phyloP scores from a whole-genome alignment of 106 monocot genomes.

The Alisma plantagoaquatica region DNA sequence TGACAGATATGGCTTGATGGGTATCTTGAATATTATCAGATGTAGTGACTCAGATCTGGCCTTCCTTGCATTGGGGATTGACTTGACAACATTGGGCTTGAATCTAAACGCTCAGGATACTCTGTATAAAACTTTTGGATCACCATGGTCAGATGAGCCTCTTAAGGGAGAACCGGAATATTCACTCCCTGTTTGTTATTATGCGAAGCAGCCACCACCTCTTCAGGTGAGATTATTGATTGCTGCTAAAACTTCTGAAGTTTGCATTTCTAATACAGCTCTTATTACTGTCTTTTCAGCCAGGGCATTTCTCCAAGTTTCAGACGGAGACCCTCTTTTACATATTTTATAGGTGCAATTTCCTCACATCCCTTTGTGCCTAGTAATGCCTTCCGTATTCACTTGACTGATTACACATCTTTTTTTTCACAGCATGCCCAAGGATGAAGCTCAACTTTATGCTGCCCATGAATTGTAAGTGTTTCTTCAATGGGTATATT shows the following conservation, averaged over 20 bases:
- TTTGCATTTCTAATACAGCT: background rate
- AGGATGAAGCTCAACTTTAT: constrained; percentile 88
- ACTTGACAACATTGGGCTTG: constrained; percentile 78
- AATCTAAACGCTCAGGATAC: constrained; percentile 67
- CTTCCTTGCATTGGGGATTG: constrained; percentile 84
- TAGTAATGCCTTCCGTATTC: background rate
- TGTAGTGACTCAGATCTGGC: constrained; percentile 62
- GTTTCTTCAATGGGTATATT: too few species aligned
- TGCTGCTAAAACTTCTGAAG: background rate
- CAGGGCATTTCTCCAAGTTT: constrained; percentile 58
- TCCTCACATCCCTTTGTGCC: background rate
- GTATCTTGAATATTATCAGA: constrained; percentile 69
- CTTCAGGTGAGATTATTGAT: constrained; percentile 33
- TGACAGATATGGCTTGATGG: constrained; percentile 67
- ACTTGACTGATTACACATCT: background rate
- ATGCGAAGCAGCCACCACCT: constrained; percentile 43
- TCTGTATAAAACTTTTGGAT: constrained; percentile 80
- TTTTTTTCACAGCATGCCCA: constrained; percentile 68
- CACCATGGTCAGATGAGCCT: constrained; percentile 79
- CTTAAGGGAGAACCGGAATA: constrained; percentile 76
- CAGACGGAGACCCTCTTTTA: constrained; percentile 63
- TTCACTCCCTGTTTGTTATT: constrained; percentile 66
- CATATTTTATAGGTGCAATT: constrained; percentile 71
- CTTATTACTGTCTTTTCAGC: constrained; percentile 14
- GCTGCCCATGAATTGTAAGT: constrained; percentile 68